Evolutionary conservation across 2,329 filamentous ascomycete species (phyloP).

Genomic region (Fusarium burgessii): DNA sequence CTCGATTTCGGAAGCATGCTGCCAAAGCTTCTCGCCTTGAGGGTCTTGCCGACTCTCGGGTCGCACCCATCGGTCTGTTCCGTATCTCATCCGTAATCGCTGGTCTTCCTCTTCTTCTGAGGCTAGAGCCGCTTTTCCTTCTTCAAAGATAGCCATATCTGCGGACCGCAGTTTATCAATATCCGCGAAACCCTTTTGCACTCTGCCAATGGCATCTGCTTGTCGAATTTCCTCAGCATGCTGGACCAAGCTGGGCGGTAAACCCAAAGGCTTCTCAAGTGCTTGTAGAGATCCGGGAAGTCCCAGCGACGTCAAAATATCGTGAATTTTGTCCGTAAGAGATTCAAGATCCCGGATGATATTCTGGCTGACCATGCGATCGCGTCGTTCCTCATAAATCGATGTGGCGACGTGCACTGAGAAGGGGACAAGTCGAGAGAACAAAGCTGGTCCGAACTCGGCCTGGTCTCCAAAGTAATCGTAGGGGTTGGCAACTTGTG

Average conservation of each 20-base stretch:
- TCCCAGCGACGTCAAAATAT: slow-evolving; percentile 83
- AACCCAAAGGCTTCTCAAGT: slow-evolving; percentile 90
- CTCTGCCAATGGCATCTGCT: slow-evolving; percentile 82
- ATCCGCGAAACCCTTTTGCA: slow-evolving; percentile 85
- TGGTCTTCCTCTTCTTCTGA: slow-evolving; percentile 89
- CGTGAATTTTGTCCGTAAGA: slow-evolving; percentile 83
- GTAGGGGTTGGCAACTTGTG: slow-evolving; percentile 83
- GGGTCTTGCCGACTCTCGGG: slow-evolving; percentile 76
- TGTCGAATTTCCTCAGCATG: slow-evolving; percentile 96
- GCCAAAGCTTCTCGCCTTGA: slow-evolving; percentile 76
- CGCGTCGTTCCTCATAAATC: slow-evolving; percentile 92
- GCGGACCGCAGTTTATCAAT: slow-evolving; percentile 89
- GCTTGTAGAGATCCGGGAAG: slow-evolving; percentile 94
- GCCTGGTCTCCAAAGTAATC: slow-evolving; percentile 83
- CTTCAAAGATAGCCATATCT: slow-evolving; percentile 82
- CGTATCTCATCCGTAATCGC: slow-evolving; percentile 78
- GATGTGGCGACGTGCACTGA: slow-evolving; percentile 95
- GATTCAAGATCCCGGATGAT: slow-evolving; percentile 87
- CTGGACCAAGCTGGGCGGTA: slow-evolving; percentile 86
- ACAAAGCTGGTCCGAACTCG: slow-evolving; percentile 86
- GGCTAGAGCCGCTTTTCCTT: slow-evolving; percentile 81
- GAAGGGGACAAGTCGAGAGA: slow-evolving; percentile 93
- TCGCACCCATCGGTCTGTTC: slow-evolving; percentile 87
- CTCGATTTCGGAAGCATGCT: slow-evolving; percentile 81
- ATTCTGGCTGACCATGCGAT: slow-evolving; percentile 88